These are phyloP conservation scores for Pichia inconspicua DNA, from an alignment of 1,139 yeast species.

Conservation along the genomic window DNA sequence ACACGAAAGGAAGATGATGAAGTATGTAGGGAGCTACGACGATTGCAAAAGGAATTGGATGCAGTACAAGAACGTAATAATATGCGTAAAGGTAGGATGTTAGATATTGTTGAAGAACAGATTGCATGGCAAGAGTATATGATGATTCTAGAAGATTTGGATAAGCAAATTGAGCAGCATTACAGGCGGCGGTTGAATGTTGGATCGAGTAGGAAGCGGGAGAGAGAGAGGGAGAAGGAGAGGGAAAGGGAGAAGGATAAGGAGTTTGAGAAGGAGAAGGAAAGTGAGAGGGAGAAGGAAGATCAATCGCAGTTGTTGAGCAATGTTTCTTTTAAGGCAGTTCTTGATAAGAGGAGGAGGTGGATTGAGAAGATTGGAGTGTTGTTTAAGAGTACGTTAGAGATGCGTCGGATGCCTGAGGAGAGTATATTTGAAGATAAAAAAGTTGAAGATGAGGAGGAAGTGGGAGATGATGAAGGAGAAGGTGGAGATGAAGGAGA, in stretches of 20 bases:
- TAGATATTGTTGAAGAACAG: conserved; percentile 79
- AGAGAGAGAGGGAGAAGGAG: conserved; percentile 12
- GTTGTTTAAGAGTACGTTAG: conserved; percentile 55
- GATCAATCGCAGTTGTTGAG: conserved; percentile 38
- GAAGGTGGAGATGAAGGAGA: neutral
- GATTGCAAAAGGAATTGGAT: conserved; percentile 60
- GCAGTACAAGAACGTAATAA: conserved; percentile 57
- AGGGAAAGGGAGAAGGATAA: conserved; percentile 19
- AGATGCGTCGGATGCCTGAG: conserved; percentile 69
- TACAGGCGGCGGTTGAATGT: conserved; percentile 68
- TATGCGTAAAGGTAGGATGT: conserved; percentile 54
- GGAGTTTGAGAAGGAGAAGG: conserved; percentile 25
- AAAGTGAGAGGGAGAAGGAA: conserved; percentile 17
- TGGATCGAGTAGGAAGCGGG: conserved; percentile 29
- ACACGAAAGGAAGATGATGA: conserved; percentile 89
- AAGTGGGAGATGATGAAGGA: neutral
- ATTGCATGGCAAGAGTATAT: conserved; percentile 93
- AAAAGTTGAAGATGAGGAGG: neutral
- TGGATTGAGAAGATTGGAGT: conserved; percentile 92
- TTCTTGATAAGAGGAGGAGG: conserved; percentile 75
- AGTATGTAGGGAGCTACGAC: conserved; percentile 74
- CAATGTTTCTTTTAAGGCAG: conserved; percentile 67
- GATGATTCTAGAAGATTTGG: conserved; percentile 84
- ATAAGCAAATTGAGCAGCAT: conserved; percentile 94
- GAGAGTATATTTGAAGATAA: conserved; percentile 43